Evolutionary conservation across 2,329 filamentous ascomycete genomes (phyloP), one percentile per base, ranked within the genome.

Genomic region (Lecanoromycetidae sp.): DNA sequence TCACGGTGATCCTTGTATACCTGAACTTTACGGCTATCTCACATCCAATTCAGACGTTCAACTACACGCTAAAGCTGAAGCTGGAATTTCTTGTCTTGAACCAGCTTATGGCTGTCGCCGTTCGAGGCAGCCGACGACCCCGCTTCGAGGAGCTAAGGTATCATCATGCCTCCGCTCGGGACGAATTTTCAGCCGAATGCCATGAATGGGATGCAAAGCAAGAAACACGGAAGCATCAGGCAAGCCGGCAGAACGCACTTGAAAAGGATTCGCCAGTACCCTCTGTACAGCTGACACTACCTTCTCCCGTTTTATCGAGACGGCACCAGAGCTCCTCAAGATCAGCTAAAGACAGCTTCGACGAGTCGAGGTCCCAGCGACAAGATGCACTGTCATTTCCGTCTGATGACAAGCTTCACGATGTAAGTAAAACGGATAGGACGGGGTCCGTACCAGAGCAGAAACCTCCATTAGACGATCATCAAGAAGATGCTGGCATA

Each of bases 81-180:
- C 47, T 52, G 10, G 47, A 47, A 33, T 52, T 48, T n/a, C n/a
- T 52, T 8, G 50, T 52, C 17, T 32, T 52, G 27, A 52, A 50
- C 12, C 47, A 50, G 39, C 43, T 52, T 9, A 52, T 52, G 50
- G 47, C 50, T n/a, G 40, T 53, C 29, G 44, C 51, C 33, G 48
- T 40, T 5, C 39, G 48, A 4, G 37, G 51, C 10, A 10, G 46
- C 10, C 34, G 37, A 10, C 45, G 30, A 9, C 41, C 44, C 7
- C 40, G 37, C 13, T 50, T 45, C 26, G 47, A 32, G 15, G 50
- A 52, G 29, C 35, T 23, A 26, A 23, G 50, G 5, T 52, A 52
- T 36, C 50, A 52, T 36, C 33, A 48, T 29, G 35, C 40, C 13
- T 34, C 26, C 5, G 17, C 37, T 5, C 29, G 22, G 4, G 38